Conservation (phyloP, 1,284 basidiomycete genomes). For the Paramarasmius palmivorus region DNA sequence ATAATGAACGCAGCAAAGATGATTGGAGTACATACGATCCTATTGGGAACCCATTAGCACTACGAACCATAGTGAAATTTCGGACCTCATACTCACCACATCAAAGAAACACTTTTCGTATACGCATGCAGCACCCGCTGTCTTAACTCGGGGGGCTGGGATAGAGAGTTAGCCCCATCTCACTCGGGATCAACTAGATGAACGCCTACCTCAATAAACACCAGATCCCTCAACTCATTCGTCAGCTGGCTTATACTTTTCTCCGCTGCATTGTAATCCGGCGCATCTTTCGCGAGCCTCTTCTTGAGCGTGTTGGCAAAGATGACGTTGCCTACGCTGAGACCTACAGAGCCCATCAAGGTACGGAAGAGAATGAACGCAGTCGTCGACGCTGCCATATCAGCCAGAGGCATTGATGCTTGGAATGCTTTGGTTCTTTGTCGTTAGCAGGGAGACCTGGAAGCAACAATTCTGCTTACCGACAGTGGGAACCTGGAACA, state of each 20-base stretch:
- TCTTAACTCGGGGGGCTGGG: constrained; percentile 10
- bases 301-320: constrained; percentile 16
- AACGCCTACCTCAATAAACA: constrained; percentile 15
- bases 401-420: constrained; percentile 5
- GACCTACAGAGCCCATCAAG: constrained; percentile 33
- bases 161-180: no score
- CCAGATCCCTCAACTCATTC: constrained; percentile 18
- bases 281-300: constrained; percentile 11
- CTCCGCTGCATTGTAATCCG: constrained; percentile 7
- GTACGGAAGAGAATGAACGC: constrained; percentile 32
- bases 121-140: constrained; percentile 16
- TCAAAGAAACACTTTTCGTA: constrained; percentile 16
- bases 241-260: constrained; percentile 6
- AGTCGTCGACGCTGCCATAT: constrained; percentile 31
- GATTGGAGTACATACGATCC: constrained; percentile 6
- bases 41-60: background rate
- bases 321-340: constrained; percentile 27
- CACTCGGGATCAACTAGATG: background rate
- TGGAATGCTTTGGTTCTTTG: constrained; percentile 30
- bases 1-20: background rate
- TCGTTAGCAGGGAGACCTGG: background rate
- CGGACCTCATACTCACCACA: no score
- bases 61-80: background rate
- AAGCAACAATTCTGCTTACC: background rate
- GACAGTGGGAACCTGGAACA: background rate